These are phyloP conservation scores for Bretziella fagacearum DNA, from an alignment of 2,329 filamentous ascomycete species.

Conservation along the genomic window DNA sequence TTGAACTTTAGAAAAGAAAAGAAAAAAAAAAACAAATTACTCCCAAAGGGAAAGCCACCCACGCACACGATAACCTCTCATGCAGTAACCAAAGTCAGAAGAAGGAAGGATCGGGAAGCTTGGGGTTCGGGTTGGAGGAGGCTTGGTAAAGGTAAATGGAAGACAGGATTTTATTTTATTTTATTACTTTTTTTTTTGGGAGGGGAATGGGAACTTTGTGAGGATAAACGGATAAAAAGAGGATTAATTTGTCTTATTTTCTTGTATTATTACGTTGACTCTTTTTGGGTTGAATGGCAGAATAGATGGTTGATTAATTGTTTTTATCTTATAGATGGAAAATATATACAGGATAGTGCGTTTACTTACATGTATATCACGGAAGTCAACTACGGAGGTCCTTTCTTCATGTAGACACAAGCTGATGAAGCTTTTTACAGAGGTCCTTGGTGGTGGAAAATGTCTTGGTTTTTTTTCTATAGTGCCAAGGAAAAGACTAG, in stretches of 20 bases:
- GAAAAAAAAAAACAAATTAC: neutral
- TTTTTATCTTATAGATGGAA: neutral
- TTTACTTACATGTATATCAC: neutral
- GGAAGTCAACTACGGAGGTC: neutral
- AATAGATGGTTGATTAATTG: neutral
- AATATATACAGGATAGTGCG: no score
- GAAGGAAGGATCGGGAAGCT: neutral
- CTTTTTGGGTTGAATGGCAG: neutral
- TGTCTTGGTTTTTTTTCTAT: neutral
- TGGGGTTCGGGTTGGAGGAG: conserved; percentile 1
- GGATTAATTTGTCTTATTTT: neutral
- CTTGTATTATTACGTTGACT: neutral
- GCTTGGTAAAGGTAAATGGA: no score
- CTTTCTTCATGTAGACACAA: neutral
- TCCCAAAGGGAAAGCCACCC: no score
- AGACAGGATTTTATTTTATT: neutral
- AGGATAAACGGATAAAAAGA: neutral
- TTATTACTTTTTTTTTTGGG: neutral
- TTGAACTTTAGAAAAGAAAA: neutral
- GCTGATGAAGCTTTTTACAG: neutral
- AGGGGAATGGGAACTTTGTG: neutral
- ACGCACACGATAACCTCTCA: neutral
- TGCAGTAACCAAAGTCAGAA: neutral
- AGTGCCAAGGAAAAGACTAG: neutral
- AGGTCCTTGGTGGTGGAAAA: neutral